Percentiles rank a stretch among this genome's conserved stretches.
Evolutionary conservation across 768 basidiomycete species (phyloP).

Genomic region (Hortiboletus campestris): DNA sequence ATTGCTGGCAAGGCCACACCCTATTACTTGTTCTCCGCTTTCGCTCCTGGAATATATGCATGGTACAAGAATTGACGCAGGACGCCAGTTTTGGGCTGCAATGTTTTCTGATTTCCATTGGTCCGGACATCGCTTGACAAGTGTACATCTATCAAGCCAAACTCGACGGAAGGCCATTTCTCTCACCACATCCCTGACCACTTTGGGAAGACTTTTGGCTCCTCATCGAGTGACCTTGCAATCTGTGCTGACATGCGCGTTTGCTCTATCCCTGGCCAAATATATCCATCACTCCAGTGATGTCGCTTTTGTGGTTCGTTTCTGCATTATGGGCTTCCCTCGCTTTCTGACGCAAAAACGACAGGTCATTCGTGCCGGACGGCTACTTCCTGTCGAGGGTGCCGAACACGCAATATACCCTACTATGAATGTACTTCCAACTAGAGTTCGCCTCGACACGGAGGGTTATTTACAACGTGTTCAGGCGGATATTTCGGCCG

Average conservation of each 20-base stretch:
- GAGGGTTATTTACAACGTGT: conserved; percentile 16
- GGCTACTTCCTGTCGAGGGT: conserved; percentile 26
- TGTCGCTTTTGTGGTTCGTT: conserved; percentile 33
- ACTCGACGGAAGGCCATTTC: conserved; percentile 12
- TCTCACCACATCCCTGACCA: conserved; percentile 16
- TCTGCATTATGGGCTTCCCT: neutral
- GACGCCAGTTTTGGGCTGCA: conserved; percentile 24
- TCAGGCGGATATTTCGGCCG: conserved; percentile 28
- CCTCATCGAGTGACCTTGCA: conserved; percentile 31
- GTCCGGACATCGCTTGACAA: conserved; percentile 9
- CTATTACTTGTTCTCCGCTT: conserved; percentile 11
- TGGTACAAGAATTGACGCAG: conserved; percentile 9
- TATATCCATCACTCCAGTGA: conserved; percentile 25
- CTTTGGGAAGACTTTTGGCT: conserved; percentile 19
- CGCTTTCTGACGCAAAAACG: neutral
- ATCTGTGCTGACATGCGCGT: conserved; percentile 30
- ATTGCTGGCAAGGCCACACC: conserved; percentile 10
- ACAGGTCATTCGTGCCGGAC: conserved; percentile 33
- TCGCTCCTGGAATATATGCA: conserved; percentile 25
- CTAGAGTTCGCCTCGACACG: conserved; percentile 20
- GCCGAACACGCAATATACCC: conserved; percentile 25
- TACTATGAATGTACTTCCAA: conserved; percentile 29
- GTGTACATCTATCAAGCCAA: neutral
- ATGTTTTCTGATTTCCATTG: conserved; percentile 22
- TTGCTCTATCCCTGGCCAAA: conserved; percentile 26